Evolutionary conservation across 345 rosid genomes (phyloP).

Genomic region (Turritis glabra): DNA sequence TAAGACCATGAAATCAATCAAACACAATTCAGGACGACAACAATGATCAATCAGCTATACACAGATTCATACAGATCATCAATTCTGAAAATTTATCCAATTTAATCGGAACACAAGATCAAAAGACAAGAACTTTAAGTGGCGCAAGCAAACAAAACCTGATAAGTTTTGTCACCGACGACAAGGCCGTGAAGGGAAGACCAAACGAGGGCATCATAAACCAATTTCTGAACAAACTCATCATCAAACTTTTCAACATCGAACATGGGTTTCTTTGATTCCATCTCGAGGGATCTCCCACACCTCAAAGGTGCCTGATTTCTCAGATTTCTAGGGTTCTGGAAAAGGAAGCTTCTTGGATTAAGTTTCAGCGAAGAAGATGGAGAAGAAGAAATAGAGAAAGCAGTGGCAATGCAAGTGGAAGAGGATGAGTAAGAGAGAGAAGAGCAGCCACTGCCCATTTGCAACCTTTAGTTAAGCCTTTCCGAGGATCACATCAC

Average conservation of each 20-base stretch:
- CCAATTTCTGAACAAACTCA: slow-evolving; percentile 65
- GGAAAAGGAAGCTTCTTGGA: slow-evolving; percentile 34
- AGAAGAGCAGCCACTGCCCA: slow-evolving; percentile 56
- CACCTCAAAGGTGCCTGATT: slow-evolving; percentile 42
- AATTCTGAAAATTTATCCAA: neutral
- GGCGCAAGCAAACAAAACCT: slow-evolving; percentile 54
- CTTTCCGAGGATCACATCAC: no score
- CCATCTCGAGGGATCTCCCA: slow-evolving; percentile 48
- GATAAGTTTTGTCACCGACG: slow-evolving; percentile 72
- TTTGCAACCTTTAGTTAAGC: slow-evolving; percentile 40
- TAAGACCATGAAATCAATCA: no score
- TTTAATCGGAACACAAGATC: neutral
- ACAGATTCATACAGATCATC: neutral
- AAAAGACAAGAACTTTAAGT: slow-evolving; percentile 12
- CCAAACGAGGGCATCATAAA: slow-evolving; percentile 96
- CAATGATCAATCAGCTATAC: neutral
- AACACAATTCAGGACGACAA: neutral
- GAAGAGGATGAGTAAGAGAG: slow-evolving; percentile 35
- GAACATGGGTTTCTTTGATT: slow-evolving; percentile 41
- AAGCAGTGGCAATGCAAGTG: slow-evolving; percentile 10
- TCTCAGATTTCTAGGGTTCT: slow-evolving; percentile 19
- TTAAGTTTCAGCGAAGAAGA: slow-evolving; percentile 29
- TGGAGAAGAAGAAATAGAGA: slow-evolving; percentile 21
- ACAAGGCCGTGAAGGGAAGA: slow-evolving; percentile 92
- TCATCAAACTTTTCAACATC: slow-evolving; percentile 58